Evolutionary conservation across 1,284 basidiomycete species (phyloP).

Genomic region (Apiotrichum veenhuisii): DNA sequence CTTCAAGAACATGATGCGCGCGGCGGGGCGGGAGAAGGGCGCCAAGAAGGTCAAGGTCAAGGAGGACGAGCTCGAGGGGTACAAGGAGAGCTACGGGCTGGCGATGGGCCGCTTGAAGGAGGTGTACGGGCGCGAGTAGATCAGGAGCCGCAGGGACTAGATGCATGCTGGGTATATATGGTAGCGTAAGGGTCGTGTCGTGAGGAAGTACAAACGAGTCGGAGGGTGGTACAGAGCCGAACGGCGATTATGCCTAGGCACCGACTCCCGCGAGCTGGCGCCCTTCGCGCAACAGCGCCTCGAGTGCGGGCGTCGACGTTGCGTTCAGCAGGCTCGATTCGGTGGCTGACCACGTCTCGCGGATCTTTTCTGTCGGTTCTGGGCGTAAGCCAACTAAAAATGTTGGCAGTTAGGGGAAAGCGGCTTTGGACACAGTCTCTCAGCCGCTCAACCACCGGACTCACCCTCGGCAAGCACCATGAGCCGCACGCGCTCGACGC

Average conservation of each 20-base stretch:
- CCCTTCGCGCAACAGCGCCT: slow-evolving; percentile 11
- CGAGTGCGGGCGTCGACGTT: not conserved
- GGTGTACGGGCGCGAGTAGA: slow-evolving; percentile 23
- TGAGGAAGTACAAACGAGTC: not conserved
- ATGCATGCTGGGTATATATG: not conserved
- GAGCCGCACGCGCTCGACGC: slow-evolving; percentile 27
- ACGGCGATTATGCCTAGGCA: not conserved
- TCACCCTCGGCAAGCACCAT: slow-evolving; percentile 35
- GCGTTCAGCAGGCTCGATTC: slow-evolving; percentile 4
- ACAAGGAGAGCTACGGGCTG: slow-evolving; percentile 62
- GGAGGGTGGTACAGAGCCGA: not conserved
- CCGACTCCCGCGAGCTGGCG: slow-evolving; percentile 5
- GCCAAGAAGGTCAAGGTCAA: slow-evolving; percentile 69
- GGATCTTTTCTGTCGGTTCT: slow-evolving; percentile 10
- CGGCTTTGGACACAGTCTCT: too few relatives aligned
- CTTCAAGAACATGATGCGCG: slow-evolving; percentile 80
- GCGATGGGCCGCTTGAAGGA: slow-evolving; percentile 34
- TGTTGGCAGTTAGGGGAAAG: too few relatives aligned
- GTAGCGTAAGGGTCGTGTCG: not conserved
- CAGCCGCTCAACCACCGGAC: not conserved
- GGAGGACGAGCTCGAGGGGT: slow-evolving; percentile 60
- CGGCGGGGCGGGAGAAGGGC: slow-evolving; percentile 66
- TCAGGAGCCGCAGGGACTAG: not conserved
- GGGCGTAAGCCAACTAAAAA: too few relatives aligned
- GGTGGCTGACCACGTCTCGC: slow-evolving; percentile 5